Evolutionary conservation across 768 basidiomycete genomes (phyloP), one percentile per base, ranked within the genome.

Genomic region (Lepiota venenata): DNA sequence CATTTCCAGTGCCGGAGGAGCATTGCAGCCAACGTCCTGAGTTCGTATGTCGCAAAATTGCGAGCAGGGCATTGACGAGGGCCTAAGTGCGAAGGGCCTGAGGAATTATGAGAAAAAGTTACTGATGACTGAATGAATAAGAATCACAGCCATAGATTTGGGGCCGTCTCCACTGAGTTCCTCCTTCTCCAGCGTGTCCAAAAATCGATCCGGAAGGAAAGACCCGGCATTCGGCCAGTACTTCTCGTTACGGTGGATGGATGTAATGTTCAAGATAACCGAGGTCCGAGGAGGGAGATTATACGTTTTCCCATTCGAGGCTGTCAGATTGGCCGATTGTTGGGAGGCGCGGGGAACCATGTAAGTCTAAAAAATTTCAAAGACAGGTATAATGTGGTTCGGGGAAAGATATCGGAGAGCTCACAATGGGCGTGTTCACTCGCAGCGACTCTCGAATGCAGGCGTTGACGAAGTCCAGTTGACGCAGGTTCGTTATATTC

Each of bases 381-480:
- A 25, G 32, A 8, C 6, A 32, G 32, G 32, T 32, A 32, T 4
- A 32, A 32, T 11, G 10, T 9, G 1, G 5, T 39, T 11, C 5
- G 25, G 5, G 5, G 25, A 2, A 25, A 25, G 5, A 25, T 5
- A 25, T 25, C 15, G 11, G n/a, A 35, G 12, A 18, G n/a, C 32
- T 20, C 10, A 39, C 32, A 11, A 69, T 66, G 10, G 70, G 67
- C 27, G 59, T 61, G 56, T 68, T 66, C 44, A 69, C 69, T 14
- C 74, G 73, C 10, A 75, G 55, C 3, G 74, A 62, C 62, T 75
- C 74, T 50, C 69, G 66, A 49, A 75, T 70, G 60, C 71, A 72
- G 3, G 74, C 73, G 47, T 64, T 62, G 11, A 72, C 58, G 59
- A 66, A 72, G 9, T 64, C 65, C 43, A 71, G 43, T 71, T 64